Base-by-base conservation (phyloP, 2,329 filamentous ascomycete genomes). In the Aspergillus jensenii region DNA sequence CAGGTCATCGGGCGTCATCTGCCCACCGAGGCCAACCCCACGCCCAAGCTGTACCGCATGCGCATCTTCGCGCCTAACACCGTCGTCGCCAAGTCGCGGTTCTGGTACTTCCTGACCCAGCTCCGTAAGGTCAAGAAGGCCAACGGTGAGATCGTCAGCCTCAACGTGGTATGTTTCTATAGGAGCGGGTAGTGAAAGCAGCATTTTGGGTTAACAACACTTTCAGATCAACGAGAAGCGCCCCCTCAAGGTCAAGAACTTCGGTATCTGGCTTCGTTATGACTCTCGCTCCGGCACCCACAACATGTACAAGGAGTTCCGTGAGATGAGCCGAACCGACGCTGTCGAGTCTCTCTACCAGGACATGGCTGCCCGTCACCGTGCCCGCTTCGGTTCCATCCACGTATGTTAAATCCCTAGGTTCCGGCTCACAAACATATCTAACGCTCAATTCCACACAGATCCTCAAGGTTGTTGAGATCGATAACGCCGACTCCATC, bases 231-330 rank as follows among this genome's bases (percentile, higher is more conserved):
- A 87, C 83, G 95, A 99, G 92, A 98, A 98, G 90, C 92, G 91
- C 82, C 95, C 95, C 75, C 85, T 93, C 78, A 97, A 96, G 87
- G 93, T 99, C 87, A 99, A 99, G 92, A 99, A 97, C 90, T 98
- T 99, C 80, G 95, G 95, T 81, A 89, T 99, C 88, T 99, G 96
- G 96, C 89, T 99, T 84, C 93, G 96, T 79, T 99, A 99, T 86
- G 93, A 99, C 85, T 99, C 96, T 65, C 93, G 95, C 82, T 98
- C 95, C 74, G 95, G 95, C 75, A 99, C 95, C 75, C 95, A 99
- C 92, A 99, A 99, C 90, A 99, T 99, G 95, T 99, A 99, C 91
- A 98, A 98, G 89, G 95, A 99, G 89, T 98, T 97, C 90, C 91
- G 95, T 79, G 95, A 98, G 87, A 90, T 98, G 87, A 93, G 90